Percentiles rank a stretch among this genome's conserved stretches.
Evolutionary conservation across 345 rosid genomes (phyloP).

Genomic region (Iberis pinnata): DNA sequence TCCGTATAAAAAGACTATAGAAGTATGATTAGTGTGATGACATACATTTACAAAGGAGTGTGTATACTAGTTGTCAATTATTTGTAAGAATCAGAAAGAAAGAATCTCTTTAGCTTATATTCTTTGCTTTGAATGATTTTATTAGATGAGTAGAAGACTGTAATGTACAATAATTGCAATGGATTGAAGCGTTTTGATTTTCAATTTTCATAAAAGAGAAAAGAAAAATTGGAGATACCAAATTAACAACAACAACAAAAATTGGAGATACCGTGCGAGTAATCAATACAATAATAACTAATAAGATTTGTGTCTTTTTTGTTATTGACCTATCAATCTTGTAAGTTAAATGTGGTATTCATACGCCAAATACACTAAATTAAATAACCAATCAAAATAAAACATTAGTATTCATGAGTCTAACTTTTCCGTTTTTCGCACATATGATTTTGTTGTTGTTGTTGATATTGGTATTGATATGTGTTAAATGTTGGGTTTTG

Average conservation of each 20-base stretch:
- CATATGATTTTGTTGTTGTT: no score
- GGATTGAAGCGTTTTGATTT: conserved; percentile 24
- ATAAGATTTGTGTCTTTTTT: no score
- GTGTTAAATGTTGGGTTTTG: no score
- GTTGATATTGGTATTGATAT: no score
- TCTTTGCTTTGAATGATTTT: conserved; percentile 18
- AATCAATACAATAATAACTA: no score
- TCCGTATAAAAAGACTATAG: conserved; percentile 32
- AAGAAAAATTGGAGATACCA: background rate
- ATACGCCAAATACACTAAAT: no score
- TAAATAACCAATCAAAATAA: no score
- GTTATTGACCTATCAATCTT: no score
- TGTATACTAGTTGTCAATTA: conserved; percentile 25
- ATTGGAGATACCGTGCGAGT: background rate
- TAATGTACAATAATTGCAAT: conserved; percentile 23
- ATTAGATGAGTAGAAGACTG: conserved; percentile 19
- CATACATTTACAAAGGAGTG: conserved; percentile 12
- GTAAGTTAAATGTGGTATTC: no score
- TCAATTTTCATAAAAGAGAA: background rate
- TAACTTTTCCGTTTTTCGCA: no score
- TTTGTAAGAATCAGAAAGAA: conserved; percentile 17
- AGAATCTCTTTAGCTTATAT: conserved; percentile 5
- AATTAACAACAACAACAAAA: no score
- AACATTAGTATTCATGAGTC: no score
- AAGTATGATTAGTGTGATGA: conserved; percentile 14